These are phyloP conservation scores for Microbotryum violaceum DNA, from an alignment of 1,284 basidiomycete genomes.

Conservation along the genomic window DNA sequence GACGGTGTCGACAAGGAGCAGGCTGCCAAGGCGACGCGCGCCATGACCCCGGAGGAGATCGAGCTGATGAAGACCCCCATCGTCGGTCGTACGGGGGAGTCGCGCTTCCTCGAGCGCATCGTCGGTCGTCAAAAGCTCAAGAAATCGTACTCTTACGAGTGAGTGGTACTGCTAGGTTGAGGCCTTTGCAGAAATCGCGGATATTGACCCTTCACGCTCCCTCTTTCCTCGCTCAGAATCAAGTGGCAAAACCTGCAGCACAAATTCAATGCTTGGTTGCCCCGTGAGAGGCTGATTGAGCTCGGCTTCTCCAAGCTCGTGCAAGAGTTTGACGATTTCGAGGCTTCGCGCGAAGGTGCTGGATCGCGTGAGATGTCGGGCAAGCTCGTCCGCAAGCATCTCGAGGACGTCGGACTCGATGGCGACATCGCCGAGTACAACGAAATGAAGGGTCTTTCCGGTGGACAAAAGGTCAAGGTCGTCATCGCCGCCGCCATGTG, in stretches of 20 bases:
- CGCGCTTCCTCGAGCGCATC: conserved; percentile 77
- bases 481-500: conserved; percentile 90
- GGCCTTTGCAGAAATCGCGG: too few relatives aligned
- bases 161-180: background rate
- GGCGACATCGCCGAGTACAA: conserved; percentile 97
- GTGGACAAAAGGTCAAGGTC: conserved; percentile 47
- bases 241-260: conserved; percentile 95
- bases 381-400: conserved; percentile 72
- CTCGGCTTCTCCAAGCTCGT: conserved; percentile 89
- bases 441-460: conserved; percentile 64
- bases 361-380: conserved; percentile 75
- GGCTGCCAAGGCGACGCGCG: conserved; percentile 84
- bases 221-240: conserved; percentile 45
- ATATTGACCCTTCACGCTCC: background rate
- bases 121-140: conserved; percentile 98
- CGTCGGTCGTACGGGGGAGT: conserved; percentile 83
- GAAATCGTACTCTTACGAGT: conserved; percentile 49
- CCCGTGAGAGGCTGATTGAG: conserved; percentile 76
- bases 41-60: conserved; percentile 81
- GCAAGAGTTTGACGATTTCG: conserved; percentile 93
- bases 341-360: conserved; percentile 87
- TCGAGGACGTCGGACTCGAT: conserved; percentile 88
- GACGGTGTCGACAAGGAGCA: conserved; percentile 96
- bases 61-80: conserved; percentile 76
- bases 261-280: conserved; percentile 84